A percentile compares a stretch with the other conserved stretches of the same genome.
Conservation (phyloP, 371 early-diverging fungal species). For the Dinochytrium kinnereticum region DNA sequence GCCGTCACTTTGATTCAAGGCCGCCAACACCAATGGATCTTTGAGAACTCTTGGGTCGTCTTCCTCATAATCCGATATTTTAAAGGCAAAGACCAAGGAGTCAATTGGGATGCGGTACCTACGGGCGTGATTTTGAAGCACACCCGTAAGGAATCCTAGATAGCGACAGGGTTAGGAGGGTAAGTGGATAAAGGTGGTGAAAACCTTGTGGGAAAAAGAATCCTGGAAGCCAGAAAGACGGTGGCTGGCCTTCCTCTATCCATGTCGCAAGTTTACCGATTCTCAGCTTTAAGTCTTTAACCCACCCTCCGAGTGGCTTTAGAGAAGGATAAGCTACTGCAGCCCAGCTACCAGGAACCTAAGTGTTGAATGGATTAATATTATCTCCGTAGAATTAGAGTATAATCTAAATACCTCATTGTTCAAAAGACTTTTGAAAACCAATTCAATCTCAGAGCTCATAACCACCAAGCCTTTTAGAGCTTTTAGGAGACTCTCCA, state of each 20-base stretch:
- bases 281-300: constrained; percentile 56
- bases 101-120: constrained; percentile 61
- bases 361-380: not conserved
- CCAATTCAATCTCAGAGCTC: constrained; percentile 58
- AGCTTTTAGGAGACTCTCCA: constrained; percentile 57
- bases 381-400: not conserved
- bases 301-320: constrained; percentile 58
- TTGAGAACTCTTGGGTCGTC: constrained; percentile 35
- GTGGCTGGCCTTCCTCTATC: constrained; percentile 56
- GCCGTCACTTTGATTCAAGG: constrained; percentile 12
- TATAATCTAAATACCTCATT: constrained; percentile 47
- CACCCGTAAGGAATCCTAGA: constrained; percentile 62
- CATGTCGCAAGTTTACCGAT: constrained; percentile 46
- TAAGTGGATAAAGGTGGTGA: not conserved
- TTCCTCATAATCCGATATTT: constrained; percentile 51
- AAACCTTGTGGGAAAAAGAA: constrained; percentile 64
- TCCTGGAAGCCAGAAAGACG: constrained; percentile 61
- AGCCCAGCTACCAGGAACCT: constrained; percentile 58
- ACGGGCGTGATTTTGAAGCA: constrained; percentile 59
- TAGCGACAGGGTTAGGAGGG: not conserved
- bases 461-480: constrained; percentile 62
- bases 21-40: constrained; percentile 27
- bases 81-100: constrained; percentile 50
- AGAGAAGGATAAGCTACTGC: constrained; percentile 56
- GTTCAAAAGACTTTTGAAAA: constrained; percentile 56